phyloP scores from a whole-genome alignment of 2,329 filamentous ascomycete species.

The Neopestalotiopsis sp. region DNA sequence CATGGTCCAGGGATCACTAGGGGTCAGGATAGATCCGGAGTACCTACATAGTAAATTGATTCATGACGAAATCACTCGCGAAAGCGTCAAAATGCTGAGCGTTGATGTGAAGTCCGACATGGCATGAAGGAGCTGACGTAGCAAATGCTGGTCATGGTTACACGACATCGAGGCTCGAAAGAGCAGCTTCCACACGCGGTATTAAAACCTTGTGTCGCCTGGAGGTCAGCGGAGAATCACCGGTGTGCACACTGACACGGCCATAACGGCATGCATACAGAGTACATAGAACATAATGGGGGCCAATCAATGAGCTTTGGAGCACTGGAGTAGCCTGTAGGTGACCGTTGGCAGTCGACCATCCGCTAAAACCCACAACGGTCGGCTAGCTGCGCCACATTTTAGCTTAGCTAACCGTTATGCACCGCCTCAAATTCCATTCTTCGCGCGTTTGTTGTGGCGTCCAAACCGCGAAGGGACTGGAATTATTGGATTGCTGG shows the following conservation, averaged over 20 bases:
- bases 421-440: neutral
- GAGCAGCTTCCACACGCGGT: neutral
- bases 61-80: too few relatives aligned
- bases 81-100: neutral
- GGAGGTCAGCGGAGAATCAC: neutral
- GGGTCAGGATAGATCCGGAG: too few relatives aligned
- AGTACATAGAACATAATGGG: too few relatives aligned
- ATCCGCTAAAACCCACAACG: too few relatives aligned
- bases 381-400: neutral
- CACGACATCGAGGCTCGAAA: neutral
- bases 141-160: neutral
- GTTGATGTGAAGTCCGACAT: neutral
- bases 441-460: neutral
- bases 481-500: conserved; percentile 5
- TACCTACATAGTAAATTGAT: too few relatives aligned
- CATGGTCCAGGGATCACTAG: too few relatives aligned
- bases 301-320: too few relatives aligned
- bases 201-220: neutral
- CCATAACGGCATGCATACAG: neutral
- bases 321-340: too few relatives aligned
- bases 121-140: neutral
- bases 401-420: too few relatives aligned
- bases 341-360: too few relatives aligned
- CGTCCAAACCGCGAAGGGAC: neutral
- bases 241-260: neutral